Evolutionary conservation across 2,329 filamentous ascomycete genomes (phyloP).

Genomic region (Colletotrichum chrysophilum): DNA sequence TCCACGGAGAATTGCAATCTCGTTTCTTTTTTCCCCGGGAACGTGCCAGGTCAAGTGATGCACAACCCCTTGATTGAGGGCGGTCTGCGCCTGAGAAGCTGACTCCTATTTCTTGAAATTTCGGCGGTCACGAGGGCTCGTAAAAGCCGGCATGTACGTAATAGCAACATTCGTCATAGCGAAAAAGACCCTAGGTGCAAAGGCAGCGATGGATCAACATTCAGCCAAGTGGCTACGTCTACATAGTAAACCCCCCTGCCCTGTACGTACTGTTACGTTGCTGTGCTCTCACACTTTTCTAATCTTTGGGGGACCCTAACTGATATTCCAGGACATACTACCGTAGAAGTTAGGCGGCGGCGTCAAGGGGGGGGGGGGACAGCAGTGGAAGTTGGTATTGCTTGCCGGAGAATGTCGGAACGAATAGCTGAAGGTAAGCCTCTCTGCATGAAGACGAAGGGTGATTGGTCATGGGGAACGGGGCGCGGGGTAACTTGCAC

Average conservation of each 20-base stretch:
- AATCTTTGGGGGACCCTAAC: not conserved
- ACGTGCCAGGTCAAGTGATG: not conserved
- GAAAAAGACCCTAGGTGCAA: not conserved
- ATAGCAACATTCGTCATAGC: not conserved
- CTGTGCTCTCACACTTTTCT: not conserved
- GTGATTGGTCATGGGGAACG: not conserved
- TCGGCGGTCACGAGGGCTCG: conserved; percentile 4
- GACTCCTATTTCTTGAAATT: not conserved
- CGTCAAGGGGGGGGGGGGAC: not conserved
- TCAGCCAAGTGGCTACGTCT: not conserved
- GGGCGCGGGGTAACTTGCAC: conserved; percentile 12
- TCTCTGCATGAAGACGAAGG: not conserved
- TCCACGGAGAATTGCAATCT: not conserved
- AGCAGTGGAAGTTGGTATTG: not conserved
- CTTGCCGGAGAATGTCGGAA: conserved; percentile 21
- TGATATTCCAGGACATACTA: not conserved
- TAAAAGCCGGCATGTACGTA: conserved; percentile 1
- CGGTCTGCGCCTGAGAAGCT: not conserved
- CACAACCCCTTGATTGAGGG: not conserved
- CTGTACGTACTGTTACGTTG: not conserved
- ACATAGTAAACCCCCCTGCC: not conserved
- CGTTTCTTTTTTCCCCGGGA: not conserved
- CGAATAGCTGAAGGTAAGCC: not conserved
- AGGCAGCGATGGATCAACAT: not conserved
- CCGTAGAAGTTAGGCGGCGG: not conserved